A percentile compares a stretch with the other conserved stretches of the same genome.
These are phyloP conservation scores for Xylariaceae sp. DNA, from an alignment of 2,329 filamentous ascomycete genomes.

Conservation along the genomic window DNA sequence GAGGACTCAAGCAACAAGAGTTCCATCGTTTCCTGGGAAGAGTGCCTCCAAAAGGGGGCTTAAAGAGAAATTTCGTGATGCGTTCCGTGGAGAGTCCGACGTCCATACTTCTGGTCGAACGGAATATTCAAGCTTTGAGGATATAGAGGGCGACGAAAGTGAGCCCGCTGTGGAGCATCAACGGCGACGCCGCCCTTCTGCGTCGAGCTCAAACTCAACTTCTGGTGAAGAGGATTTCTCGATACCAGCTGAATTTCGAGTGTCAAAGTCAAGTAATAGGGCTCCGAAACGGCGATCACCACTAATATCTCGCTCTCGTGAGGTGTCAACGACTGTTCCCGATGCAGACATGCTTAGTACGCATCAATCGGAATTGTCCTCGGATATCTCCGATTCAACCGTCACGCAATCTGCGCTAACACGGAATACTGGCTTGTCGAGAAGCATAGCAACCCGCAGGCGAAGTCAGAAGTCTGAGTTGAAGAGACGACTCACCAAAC, in stretches of 20 bases:
- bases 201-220: constrained; percentile 32
- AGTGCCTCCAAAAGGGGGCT: constrained; percentile 47
- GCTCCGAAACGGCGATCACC: constrained; percentile 41
- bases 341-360: constrained; percentile 44
- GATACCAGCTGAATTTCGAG: constrained; percentile 30
- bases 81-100: constrained; percentile 59
- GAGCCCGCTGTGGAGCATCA: constrained; percentile 29
- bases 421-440: constrained; percentile 48
- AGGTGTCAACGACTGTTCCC: constrained; percentile 56
- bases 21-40: constrained; percentile 47
- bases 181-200: constrained; percentile 33
- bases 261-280: constrained; percentile 17
- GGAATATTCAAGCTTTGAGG: constrained; percentile 47
- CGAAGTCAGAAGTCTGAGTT: constrained; percentile 51
- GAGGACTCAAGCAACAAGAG: constrained; percentile 54
- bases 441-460: constrained; percentile 42
- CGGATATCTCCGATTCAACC: constrained; percentile 47
- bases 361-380: constrained; percentile 48
- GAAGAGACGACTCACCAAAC: constrained; percentile 77
- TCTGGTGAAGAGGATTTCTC: constrained; percentile 35
- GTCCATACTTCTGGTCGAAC: constrained; percentile 43
- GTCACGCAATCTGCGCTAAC: constrained; percentile 53
- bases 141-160: constrained; percentile 33
- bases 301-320: constrained; percentile 52
- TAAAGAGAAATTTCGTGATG: constrained; percentile 56